phyloP scores from a whole-genome alignment of 129 eudicot genomes.

The carrot (Daucus carota) region DH1_v3.0 NC_030381.2:28883001-28883500 shows the following conservation, averaged over 20 bases:
- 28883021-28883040: conserved; percentile 33
- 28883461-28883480: conserved; percentile 37
- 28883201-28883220: conserved; percentile 33
- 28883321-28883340: conserved; percentile 40
- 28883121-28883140: conserved; percentile 30
- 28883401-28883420: conserved; percentile 34
- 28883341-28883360: conserved; percentile 35
- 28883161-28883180: conserved; percentile 29
- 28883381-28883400: conserved; percentile 32
- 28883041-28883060: conserved; percentile 31
- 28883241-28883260: conserved; percentile 32
- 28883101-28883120: conserved; percentile 30
- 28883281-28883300: conserved; percentile 37
- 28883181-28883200: conserved; percentile 33
- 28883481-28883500: conserved; percentile 42
- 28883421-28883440: conserved; percentile 53
- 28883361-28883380: conserved; percentile 28
- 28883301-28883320: conserved; percentile 25
- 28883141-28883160: conserved; percentile 38
- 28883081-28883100: conserved; percentile 30
- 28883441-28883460: conserved; percentile 28
- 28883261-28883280: conserved; percentile 28
- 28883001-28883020: conserved; percentile 21
- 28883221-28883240: conserved; percentile 22
- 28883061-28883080: conserved; percentile 28